A percentile compares a stretch with the other conserved stretches of the same genome.
Evolutionary conservation across 768 basidiomycete genomes (phyloP).

Genomic region (Boletellus emodensis): DNA sequence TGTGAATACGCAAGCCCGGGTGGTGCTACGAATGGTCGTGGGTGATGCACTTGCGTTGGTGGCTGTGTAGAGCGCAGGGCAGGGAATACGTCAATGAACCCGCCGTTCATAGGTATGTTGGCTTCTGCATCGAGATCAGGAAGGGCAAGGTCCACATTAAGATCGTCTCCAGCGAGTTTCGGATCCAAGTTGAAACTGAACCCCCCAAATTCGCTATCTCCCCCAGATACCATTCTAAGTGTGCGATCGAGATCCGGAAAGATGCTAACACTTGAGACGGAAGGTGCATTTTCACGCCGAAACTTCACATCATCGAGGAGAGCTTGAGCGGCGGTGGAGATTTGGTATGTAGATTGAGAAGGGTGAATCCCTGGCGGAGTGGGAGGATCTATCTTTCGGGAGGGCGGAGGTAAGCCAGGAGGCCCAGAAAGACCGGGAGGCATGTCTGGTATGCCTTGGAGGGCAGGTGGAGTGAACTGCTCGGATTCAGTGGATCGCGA

Average conservation of each 20-base stretch:
- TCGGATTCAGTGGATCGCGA: constrained; percentile 40
- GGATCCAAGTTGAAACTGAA: constrained; percentile 89
- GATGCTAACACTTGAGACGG: constrained; percentile 47
- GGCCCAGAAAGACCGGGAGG: constrained; percentile 66
- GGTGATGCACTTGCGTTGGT: constrained; percentile 19
- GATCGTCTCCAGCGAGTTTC: constrained; percentile 51
- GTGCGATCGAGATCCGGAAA: constrained; percentile 92
- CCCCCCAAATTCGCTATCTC: constrained; percentile 56
- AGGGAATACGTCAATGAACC: constrained; percentile 70
- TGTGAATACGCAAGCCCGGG: constrained; percentile 53
- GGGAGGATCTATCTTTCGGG: constrained; percentile 50
- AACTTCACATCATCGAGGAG: constrained; percentile 80
- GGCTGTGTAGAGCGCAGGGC: constrained; percentile 42
- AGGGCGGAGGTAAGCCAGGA: constrained; percentile 41
- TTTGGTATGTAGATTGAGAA: constrained; percentile 65
- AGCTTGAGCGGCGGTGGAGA: constrained; percentile 81
- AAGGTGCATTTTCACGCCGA: constrained; percentile 56
- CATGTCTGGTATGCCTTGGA: constrained; percentile 48
- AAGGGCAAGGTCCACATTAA: constrained; percentile 40
- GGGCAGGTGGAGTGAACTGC: constrained; percentile 36
- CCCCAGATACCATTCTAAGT: constrained; percentile 63
- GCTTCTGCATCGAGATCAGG: constrained; percentile 47
- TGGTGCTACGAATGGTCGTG: constrained; percentile 41
- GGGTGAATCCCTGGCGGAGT: constrained; percentile 39
- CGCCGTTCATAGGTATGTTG: constrained; percentile 56